Percentiles rank a stretch among this genome's conserved stretches.
Conservation (phyloP, 345 rosid species). For the Arabidopsis thaliana region DNA sequence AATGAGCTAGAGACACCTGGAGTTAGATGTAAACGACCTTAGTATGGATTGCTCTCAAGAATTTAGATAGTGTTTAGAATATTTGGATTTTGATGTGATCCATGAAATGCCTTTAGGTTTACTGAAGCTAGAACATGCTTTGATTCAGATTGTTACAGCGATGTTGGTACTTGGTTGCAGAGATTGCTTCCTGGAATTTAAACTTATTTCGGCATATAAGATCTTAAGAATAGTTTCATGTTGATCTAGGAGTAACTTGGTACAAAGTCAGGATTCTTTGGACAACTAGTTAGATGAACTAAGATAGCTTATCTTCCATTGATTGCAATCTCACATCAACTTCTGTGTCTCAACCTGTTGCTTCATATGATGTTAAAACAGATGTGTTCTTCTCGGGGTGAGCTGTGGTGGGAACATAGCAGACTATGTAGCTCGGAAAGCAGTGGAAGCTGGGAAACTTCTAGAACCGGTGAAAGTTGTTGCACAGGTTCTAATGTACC, state of each 20-base stretch:
- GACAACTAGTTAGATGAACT: conserved; percentile 12
- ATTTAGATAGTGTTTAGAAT: neutral
- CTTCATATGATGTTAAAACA: conserved; percentile 41
- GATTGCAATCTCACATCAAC: conserved; percentile 5
- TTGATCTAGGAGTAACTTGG: neutral
- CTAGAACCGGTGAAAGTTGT: conserved; percentile 90
- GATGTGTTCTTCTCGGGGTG: conserved; percentile 87
- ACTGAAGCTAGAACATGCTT: neutral
- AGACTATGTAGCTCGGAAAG: conserved; percentile 80
- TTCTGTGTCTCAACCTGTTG: conserved; percentile 21
- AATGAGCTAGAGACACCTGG: conserved; percentile 15
- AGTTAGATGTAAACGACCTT: conserved; percentile 11
- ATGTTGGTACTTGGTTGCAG: neutral
- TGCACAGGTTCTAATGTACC: conserved; percentile 91
- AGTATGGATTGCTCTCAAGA: neutral
- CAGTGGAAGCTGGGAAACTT: conserved; percentile 79
- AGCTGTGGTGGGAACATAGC: conserved; percentile 93
- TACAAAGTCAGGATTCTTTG: neutral
- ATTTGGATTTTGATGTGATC: neutral
- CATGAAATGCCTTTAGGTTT: conserved; percentile 12
- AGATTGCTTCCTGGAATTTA: conserved; percentile 11
- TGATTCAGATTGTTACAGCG: neutral
- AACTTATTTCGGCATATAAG: neutral
- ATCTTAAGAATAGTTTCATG: conserved; percentile 14
- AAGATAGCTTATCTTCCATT: conserved; percentile 22